A percentile compares a stretch with the other conserved stretches of the same genome.
Conservation (phyloP, 2,329 filamentous ascomycete genomes). For the Exophiala viscosa region DNA sequence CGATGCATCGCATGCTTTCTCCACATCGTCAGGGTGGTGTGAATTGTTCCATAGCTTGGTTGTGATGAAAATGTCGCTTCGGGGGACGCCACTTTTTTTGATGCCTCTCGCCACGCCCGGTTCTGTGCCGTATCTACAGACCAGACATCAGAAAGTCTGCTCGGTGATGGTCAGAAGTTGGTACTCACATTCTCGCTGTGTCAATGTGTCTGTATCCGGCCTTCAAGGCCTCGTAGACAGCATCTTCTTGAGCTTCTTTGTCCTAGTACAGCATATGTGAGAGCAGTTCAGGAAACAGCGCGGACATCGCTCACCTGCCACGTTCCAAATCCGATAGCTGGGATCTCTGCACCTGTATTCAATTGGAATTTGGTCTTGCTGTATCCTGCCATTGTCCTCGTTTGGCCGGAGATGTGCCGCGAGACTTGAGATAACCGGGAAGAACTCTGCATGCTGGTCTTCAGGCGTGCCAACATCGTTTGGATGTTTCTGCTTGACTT, state of each 20-base stretch:
- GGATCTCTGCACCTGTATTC: conserved; percentile 47
- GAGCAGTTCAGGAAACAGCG: neutral
- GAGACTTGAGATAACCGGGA: conserved; percentile 13
- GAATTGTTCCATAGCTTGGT: conserved; percentile 66
- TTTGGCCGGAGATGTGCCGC: conserved; percentile 13
- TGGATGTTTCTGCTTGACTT: neutral
- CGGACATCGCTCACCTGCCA: conserved; percentile 37
- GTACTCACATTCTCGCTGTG: conserved; percentile 41
- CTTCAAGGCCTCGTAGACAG: conserved; percentile 44
- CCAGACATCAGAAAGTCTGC: neutral
- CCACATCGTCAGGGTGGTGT: conserved; percentile 60
- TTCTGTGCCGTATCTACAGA: conserved; percentile 58
- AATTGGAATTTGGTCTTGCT: conserved; percentile 29
- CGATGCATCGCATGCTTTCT: conserved; percentile 57
- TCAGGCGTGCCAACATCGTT: conserved; percentile 14
- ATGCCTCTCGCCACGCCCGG: conserved; percentile 63
- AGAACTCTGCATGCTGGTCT: neutral
- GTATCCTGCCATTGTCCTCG: conserved; percentile 19
- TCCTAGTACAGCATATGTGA: conserved; percentile 34
- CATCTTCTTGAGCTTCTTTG: conserved; percentile 46
- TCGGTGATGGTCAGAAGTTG: neutral
- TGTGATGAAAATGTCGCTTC: conserved; percentile 63
- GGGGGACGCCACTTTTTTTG: conserved; percentile 60
- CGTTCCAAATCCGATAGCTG: conserved; percentile 51
- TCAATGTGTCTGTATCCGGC: conserved; percentile 38